Conservation (phyloP, 495 filamentous ascomycete genomes). For the Lasiosphaeria ovina region DNA sequence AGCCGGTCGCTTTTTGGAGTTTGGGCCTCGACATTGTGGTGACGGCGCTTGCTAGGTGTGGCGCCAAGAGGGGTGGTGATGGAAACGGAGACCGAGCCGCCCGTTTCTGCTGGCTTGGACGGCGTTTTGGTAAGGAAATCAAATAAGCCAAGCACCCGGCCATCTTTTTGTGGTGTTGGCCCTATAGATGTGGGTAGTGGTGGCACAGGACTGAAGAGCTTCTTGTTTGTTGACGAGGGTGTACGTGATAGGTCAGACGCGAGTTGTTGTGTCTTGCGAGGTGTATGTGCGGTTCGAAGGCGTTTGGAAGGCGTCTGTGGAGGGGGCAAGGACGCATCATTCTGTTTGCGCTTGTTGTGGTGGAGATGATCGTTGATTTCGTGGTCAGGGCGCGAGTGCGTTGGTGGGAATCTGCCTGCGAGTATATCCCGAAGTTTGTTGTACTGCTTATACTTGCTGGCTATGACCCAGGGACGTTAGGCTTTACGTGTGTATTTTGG, state of each 20-base stretch:
- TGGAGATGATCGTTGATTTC: slow-evolving; percentile 38
- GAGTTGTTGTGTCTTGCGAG: slow-evolving; percentile 33
- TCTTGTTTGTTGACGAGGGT: slow-evolving; percentile 52
- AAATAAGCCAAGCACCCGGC: slow-evolving; percentile 84
- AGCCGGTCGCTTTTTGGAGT: slow-evolving; percentile 13
- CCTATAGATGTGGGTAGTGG: slow-evolving; percentile 58
- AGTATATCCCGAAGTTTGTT: slow-evolving; percentile 64
- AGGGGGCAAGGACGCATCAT: slow-evolving; percentile 36
- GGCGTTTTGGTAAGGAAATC: slow-evolving; percentile 69
- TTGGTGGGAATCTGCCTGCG: slow-evolving; percentile 45
- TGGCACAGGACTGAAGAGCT: slow-evolving; percentile 54
- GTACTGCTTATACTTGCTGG: slow-evolving; percentile 90
- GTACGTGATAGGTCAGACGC: slow-evolving; percentile 42
- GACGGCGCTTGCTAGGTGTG: slow-evolving; percentile 31
- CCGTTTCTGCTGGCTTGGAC: slow-evolving; percentile 11
- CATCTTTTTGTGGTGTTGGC: slow-evolving; percentile 89
- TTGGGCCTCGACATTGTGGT: slow-evolving; percentile 21
- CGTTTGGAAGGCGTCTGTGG: slow-evolving; percentile 49
- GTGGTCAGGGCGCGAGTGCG: slow-evolving; percentile 20
- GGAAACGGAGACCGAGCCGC: not conserved
- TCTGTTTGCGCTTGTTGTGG: slow-evolving; percentile 34
- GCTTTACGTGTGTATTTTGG: not conserved
- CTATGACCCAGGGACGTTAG: slow-evolving; percentile 39
- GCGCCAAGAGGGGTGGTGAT: slow-evolving; percentile 36
- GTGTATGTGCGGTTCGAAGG: slow-evolving; percentile 33